Evolutionary conservation across 164 flowering plant species (phyloP), one percentile per base, ranked within the genome.

Genomic region (Tetrastigma voinierianum): DNA sequence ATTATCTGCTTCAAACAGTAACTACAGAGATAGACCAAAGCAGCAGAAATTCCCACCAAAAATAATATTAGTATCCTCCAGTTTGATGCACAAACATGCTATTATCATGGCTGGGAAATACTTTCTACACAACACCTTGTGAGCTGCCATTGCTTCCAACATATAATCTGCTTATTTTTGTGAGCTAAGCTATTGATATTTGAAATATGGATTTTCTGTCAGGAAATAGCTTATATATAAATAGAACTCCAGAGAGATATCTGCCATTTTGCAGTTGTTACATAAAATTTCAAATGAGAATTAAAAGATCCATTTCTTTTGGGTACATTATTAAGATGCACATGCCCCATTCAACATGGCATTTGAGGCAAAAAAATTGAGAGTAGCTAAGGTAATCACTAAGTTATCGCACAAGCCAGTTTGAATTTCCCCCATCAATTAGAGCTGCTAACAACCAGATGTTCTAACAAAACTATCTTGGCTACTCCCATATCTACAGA

Each of bases 401-500:
- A 67, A 71, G 40, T 53, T 48, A 70, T 62, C 25, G 20, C 59
- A 62, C 51, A 9, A 66, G 63, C 64, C 66, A 57, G 17, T 65
- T 55, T 56, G 20, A 23, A 67, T 32, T n/a, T n/a, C n/a, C 47
- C 69, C 49, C 56, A 65, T 16, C 16, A 19, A 65, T 75, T 67
- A 74, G 24, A 65, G 72, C 24, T 71, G 64, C 77, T 69, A 75
- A 72, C 63, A 63, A 62, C 64, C 17, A 65, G 72, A 70, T 67
- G 77, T 81, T 57, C 61, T 76, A 61, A 69, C 70, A 66, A 65
- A 55, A 62, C 63, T 47, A 67, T 74, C 73, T 44, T 62, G 74
- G 66, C 59, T 76, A 56, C 77, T 72, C 66, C 76, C 82, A 61
- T 78, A 75, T 62, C 70, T 76, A 71, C 76, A 80, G 82, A 24